These are phyloP conservation scores for Przewalskia tangutica DNA, from an alignment of 257 asterid genomes.

Conservation along the genomic window DNA sequence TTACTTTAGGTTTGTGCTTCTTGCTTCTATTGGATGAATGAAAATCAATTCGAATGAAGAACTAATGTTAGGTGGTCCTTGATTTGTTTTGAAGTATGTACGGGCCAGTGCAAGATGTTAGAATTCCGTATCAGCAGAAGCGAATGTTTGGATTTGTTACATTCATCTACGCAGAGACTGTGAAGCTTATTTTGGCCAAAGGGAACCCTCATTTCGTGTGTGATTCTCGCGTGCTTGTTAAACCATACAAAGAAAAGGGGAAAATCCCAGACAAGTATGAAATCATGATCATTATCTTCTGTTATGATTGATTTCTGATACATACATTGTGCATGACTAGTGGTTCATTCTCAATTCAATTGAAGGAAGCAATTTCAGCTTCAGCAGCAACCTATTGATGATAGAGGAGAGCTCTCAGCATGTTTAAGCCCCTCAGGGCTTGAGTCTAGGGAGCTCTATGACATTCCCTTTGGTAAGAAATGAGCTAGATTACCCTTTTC, in stretches of 20 bases:
- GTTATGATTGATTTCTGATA: not conserved
- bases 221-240: slow-evolving; percentile 54
- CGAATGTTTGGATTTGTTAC: slow-evolving; percentile 94
- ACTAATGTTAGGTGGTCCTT: not conserved
- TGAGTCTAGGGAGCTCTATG: slow-evolving; percentile 62
- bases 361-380: slow-evolving; percentile 51
- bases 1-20: slow-evolving; percentile 55
- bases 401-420: slow-evolving; percentile 50
- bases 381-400: slow-evolving; percentile 61
- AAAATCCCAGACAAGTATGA: slow-evolving; percentile 63
- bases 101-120: slow-evolving; percentile 63
- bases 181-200: slow-evolving; percentile 44
- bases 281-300: not conserved
- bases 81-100: slow-evolving; percentile 39
- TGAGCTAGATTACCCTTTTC: not conserved
- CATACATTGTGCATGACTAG: not conserved
- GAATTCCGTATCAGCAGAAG: slow-evolving; percentile 64
- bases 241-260: slow-evolving; percentile 63
- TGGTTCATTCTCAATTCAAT: not conserved
- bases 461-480: slow-evolving; percentile 59
- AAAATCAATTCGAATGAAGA: not conserved
- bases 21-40: not conserved
- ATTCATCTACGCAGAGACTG: slow-evolving; percentile 49
- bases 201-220: slow-evolving; percentile 66
- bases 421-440: slow-evolving; percentile 61